phyloP scores from a whole-genome alignment of 768 basidiomycete species.

The Roridomyces roridus region DNA sequence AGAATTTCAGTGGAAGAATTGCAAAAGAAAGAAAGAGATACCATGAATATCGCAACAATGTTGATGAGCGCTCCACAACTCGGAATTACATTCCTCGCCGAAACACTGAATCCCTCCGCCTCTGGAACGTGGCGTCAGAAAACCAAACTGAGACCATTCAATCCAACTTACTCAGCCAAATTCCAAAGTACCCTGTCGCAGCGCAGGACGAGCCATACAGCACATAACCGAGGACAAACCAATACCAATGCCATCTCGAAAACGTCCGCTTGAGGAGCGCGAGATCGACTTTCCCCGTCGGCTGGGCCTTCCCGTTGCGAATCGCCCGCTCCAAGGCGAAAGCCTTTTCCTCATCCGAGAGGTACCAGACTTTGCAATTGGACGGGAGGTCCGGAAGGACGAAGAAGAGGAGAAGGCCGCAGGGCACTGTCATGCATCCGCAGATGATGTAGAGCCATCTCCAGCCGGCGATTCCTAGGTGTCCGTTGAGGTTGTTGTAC shows the following conservation, averaged over 20 bases:
- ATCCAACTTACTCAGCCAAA: constrained; percentile 29
- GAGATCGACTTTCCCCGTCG: constrained; percentile 26
- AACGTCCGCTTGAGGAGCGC: constrained; percentile 28
- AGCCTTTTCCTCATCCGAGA: constrained; percentile 28
- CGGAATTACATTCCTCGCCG: constrained; percentile 30
- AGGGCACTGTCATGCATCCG: constrained; percentile 33
- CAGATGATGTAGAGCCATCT: constrained; percentile 34
- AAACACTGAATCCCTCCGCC: constrained; percentile 28
- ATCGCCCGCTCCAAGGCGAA: constrained; percentile 29
- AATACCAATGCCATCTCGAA: constrained; percentile 32
- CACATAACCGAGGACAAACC: constrained; percentile 31
- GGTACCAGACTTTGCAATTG: constrained; percentile 31
- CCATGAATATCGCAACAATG: constrained; percentile 29
- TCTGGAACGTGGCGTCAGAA: constrained; percentile 9
- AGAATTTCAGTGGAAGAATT: background rate
- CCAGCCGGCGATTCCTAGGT: constrained; percentile 31
- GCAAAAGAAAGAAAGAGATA: background rate
- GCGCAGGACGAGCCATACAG: constrained; percentile 31
- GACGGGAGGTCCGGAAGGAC: constrained; percentile 32
- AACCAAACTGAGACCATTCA: background rate
- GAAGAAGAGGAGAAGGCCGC: constrained; percentile 27
- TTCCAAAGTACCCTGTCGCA: constrained; percentile 29
- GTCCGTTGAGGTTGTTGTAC: constrained; percentile 29
- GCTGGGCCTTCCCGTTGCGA: constrained; percentile 26
- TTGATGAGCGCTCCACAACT: constrained; percentile 30